These are phyloP conservation scores for Haematococcus sp. DNA, from an alignment of 139 green algal genomes.

Conservation along the genomic window DNA sequence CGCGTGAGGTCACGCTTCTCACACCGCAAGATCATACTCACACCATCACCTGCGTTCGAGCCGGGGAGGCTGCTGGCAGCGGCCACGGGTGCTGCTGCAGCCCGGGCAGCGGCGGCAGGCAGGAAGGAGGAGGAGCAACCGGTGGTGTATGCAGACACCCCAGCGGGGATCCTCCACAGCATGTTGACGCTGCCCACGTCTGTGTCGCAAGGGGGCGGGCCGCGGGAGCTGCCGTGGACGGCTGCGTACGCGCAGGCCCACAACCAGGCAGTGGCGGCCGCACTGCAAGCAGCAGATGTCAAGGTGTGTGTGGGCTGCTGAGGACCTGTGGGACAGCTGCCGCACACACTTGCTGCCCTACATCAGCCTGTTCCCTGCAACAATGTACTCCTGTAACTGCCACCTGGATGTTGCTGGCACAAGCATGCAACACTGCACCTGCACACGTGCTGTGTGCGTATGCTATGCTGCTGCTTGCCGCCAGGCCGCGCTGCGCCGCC, in stretches of 20 bases:
- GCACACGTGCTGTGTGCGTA: background rate
- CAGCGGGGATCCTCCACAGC: slow-evolving; percentile 4
- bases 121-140: background rate
- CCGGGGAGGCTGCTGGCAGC: background rate
- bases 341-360: background rate
- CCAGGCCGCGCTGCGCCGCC: background rate
- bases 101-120: no score
- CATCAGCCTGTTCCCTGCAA: background rate
- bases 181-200: slow-evolving; percentile 16
- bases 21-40: slow-evolving; percentile 43
- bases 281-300: slow-evolving; percentile 3
- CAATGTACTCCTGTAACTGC: slow-evolving; percentile 16
- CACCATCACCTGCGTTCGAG: slow-evolving; percentile 10
- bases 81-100: background rate
- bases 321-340: no score
- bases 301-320: slow-evolving; percentile 11
- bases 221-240: background rate
- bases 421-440: background rate
- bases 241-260: slow-evolving; percentile 1
- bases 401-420: slow-evolving; percentile 9
- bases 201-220: background rate
- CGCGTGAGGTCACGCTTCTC: slow-evolving; percentile 74
- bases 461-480: background rate
- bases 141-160: slow-evolving; percentile 11
- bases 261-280: slow-evolving; percentile 18